Evolutionary conservation across 2,329 filamentous ascomycete genomes (phyloP).

Genomic region (Monilinia aucupariae): DNA sequence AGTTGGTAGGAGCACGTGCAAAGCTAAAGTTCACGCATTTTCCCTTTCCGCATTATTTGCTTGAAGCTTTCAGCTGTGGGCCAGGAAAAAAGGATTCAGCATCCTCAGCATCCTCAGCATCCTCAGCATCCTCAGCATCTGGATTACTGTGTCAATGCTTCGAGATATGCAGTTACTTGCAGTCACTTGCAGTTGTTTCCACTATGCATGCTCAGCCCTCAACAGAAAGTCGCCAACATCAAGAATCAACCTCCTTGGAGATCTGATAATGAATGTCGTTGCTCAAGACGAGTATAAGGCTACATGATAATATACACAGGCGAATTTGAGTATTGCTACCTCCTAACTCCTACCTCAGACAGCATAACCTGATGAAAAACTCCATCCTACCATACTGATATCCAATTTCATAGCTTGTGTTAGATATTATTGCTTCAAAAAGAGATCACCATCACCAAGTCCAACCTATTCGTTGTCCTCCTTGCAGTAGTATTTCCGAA

Average conservation of each 20-base stretch:
- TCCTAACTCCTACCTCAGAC: constrained; percentile 1
- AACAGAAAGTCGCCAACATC: not conserved
- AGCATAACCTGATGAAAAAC: not conserved
- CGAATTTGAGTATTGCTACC: constrained; percentile 2
- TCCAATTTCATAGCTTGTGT: not conserved
- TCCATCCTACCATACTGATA: not conserved
- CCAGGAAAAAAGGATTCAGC: not conserved
- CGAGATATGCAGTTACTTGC: not conserved
- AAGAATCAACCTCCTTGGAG: not conserved
- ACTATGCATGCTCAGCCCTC: not conserved
- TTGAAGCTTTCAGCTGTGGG: not conserved
- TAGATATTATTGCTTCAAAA: not conserved
- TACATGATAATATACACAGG: constrained; percentile 16
- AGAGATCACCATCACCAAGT: not conserved
- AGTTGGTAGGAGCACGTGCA: not conserved
- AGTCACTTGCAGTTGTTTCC: too few species aligned
- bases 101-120: too few species aligned
- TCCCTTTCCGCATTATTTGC: too few species aligned
- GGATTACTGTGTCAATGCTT: not conserved
- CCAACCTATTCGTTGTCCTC: not conserved
- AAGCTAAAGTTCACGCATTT: too few species aligned
- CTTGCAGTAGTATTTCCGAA: not conserved
- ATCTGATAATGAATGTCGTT: not conserved
- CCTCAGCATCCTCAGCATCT: too few species aligned
- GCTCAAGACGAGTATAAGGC: not conserved